Evolutionary conservation across 345 rosid species (phyloP).

Genomic region (Euphorbia lathyris): DNA sequence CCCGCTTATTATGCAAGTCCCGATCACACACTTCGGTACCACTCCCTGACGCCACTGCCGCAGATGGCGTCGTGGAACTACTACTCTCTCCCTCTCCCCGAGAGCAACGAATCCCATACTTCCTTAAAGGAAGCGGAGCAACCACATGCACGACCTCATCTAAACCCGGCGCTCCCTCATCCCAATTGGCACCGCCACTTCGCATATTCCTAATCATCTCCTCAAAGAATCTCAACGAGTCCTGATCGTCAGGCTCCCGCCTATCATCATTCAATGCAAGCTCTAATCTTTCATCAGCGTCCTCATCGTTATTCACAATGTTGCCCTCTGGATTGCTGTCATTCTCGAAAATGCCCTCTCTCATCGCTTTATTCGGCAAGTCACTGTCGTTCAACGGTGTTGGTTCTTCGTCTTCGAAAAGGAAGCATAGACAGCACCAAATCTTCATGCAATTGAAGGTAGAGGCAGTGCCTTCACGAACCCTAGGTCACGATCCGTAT

Average conservation of each 20-base stretch:
- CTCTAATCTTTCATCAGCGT: slow-evolving; percentile 14
- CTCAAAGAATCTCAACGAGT: slow-evolving; percentile 29
- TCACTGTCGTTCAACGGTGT: background rate
- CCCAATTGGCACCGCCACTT: slow-evolving; percentile 22
- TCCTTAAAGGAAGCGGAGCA: slow-evolving; percentile 19
- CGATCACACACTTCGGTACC: slow-evolving; percentile 37
- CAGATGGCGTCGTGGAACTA: slow-evolving; percentile 28
- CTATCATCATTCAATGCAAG: slow-evolving; percentile 10
- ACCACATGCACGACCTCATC: slow-evolving; percentile 1
- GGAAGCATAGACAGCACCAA: slow-evolving; percentile 79
- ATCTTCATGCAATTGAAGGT: slow-evolving; percentile 72
- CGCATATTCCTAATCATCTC: slow-evolving; percentile 33
- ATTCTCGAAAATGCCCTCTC: slow-evolving; percentile 31
- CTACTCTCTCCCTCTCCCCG: slow-evolving; percentile 57
- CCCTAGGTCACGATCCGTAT: slow-evolving; percentile 56
- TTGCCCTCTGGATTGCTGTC: slow-evolving; percentile 33
- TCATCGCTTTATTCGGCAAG: slow-evolving; percentile 24
- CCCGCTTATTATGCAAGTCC: slow-evolving; percentile 57
- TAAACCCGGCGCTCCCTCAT: slow-evolving; percentile 13
- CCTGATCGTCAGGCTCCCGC: slow-evolving; percentile 14
- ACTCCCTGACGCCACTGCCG: slow-evolving; percentile 20
- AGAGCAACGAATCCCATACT: slow-evolving; percentile 16
- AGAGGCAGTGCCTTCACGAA: slow-evolving; percentile 19
- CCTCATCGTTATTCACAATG: slow-evolving; percentile 22
- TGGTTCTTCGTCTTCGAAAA: slow-evolving; percentile 29